A percentile compares a stretch with the other conserved stretches of the same genome.
These are phyloP conservation scores for Eucalyptus viminalis DNA, from an alignment of 345 rosid species.

Conservation along the genomic window DNA sequence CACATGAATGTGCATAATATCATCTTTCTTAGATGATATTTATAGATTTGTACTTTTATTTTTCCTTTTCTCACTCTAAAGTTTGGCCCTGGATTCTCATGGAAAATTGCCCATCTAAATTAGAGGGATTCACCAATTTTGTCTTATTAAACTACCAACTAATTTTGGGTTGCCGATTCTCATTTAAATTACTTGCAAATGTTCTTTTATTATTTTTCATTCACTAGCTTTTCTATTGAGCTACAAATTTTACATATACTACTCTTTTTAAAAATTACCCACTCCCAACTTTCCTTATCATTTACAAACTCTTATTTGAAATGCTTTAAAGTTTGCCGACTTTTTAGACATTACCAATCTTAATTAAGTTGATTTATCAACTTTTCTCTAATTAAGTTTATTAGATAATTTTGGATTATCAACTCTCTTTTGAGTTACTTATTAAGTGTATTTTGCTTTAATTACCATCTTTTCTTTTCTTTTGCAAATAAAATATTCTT, in stretches of 20 bases:
- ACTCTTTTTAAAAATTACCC: not conserved
- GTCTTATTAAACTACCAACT: not conserved
- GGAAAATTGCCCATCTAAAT: not conserved
- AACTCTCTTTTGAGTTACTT: not conserved
- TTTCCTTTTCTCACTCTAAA: not conserved
- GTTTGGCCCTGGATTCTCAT: not conserved
- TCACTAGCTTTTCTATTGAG: not conserved
- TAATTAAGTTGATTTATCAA: not conserved
- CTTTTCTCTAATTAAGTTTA: not conserved
- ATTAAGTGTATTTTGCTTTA: not conserved
- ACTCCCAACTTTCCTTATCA: not conserved
- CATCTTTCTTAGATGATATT: not conserved
- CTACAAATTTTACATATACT: not conserved
- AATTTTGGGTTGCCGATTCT: not conserved
- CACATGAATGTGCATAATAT: not conserved
- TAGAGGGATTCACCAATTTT: not conserved
- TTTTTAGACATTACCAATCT: not conserved
- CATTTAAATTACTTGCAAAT: not conserved
- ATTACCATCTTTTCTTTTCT: not conserved
- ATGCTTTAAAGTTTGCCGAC: not conserved
- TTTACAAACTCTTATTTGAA: not conserved
- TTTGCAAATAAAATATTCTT: not conserved
- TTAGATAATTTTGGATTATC: not conserved
- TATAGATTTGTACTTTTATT: not conserved
- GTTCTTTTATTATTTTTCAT: not conserved